Evolutionary conservation across 2,329 filamentous ascomycete species (phyloP).

Genomic region (Penicillium italicum): DNA sequence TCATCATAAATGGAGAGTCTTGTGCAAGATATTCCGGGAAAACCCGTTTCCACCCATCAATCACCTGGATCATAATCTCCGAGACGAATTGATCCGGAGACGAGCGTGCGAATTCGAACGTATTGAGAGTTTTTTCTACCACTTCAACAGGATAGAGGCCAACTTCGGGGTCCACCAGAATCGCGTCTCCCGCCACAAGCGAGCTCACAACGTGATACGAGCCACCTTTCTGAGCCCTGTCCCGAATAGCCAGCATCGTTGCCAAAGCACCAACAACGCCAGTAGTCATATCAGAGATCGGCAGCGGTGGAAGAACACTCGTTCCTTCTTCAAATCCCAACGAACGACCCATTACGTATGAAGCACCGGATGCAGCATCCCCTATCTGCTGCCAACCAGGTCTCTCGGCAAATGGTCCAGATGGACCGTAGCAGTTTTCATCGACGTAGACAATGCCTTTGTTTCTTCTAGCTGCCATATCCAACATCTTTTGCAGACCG

Average conservation of each 20-base stretch:
- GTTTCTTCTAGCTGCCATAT: constrained; percentile 39
- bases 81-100: constrained; percentile 18
- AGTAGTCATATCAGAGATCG: constrained; percentile 25
- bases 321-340: constrained; percentile 22
- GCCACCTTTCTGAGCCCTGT: constrained; percentile 14
- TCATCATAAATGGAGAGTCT: constrained; percentile 17
- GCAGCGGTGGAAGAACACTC: constrained; percentile 20
- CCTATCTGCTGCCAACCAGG: constrained; percentile 54
- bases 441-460: constrained; percentile 49
- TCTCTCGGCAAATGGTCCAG: constrained; percentile 45
- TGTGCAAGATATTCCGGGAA: constrained; percentile 16
- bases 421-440: constrained; percentile 52
- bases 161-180: constrained; percentile 31
- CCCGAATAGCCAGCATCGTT: constrained; percentile 14
- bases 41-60: constrained; percentile 14
- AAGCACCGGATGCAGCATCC: constrained; percentile 43
- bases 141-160: constrained; percentile 27
- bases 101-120: constrained; percentile 11
- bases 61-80: constrained; percentile 12
- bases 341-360: constrained; percentile 36
- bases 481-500: constrained; percentile 40
- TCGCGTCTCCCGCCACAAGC: constrained; percentile 31
- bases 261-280: constrained; percentile 18
- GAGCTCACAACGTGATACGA: constrained; percentile 27
- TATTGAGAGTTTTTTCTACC: constrained; percentile 1